phyloP scores from a whole-genome alignment of 495 filamentous ascomycete genomes.

The Tirmania nivea region DNA sequence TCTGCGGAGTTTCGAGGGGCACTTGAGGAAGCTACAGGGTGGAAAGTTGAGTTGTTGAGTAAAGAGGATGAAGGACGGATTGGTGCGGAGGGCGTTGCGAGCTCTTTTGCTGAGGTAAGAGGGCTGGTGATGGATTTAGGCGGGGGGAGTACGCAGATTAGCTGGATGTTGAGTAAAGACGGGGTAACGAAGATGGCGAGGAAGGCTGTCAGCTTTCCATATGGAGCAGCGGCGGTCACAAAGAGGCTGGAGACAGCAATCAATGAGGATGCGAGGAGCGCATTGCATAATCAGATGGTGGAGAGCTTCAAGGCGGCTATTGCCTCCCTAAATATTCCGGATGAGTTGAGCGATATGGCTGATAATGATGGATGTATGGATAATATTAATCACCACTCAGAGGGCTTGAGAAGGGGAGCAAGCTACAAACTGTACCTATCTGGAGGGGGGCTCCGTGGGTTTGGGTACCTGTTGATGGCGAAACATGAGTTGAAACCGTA shows the following conservation, averaged over 20 bases:
- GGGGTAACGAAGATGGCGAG: conserved; percentile 30
- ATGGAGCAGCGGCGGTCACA: conserved; percentile 66
- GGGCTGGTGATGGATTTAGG: conserved; percentile 77
- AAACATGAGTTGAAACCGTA: conserved; percentile 47
- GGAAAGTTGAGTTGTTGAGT: conserved; percentile 45
- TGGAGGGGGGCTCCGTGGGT: conserved; percentile 77
- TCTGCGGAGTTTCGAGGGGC: conserved; percentile 39
- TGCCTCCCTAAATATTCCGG: conserved; percentile 32
- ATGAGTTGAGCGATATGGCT: conserved; percentile 24
- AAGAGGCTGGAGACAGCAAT: conserved; percentile 30
- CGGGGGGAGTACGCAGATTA: conserved; percentile 78
- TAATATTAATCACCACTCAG: too few species aligned
- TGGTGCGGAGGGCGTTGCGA: conserved; percentile 66
- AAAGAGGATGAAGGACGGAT: conserved; percentile 67
- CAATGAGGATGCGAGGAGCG: conserved; percentile 23
- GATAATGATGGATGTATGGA: conserved; percentile 17
- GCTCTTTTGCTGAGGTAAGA: conserved; percentile 40
- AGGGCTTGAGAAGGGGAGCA: background rate
- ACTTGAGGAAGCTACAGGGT: conserved; percentile 38
- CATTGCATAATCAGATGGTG: conserved; percentile 35
- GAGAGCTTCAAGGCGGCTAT: conserved; percentile 40
- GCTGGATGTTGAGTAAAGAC: conserved; percentile 44
- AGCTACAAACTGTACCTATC: conserved; percentile 65
- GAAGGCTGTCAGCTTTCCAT: conserved; percentile 42
- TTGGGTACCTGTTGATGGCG: conserved; percentile 66